phyloP scores from a whole-genome alignment of 768 basidiomycete species.

The Termitomyces sp. region DNA sequence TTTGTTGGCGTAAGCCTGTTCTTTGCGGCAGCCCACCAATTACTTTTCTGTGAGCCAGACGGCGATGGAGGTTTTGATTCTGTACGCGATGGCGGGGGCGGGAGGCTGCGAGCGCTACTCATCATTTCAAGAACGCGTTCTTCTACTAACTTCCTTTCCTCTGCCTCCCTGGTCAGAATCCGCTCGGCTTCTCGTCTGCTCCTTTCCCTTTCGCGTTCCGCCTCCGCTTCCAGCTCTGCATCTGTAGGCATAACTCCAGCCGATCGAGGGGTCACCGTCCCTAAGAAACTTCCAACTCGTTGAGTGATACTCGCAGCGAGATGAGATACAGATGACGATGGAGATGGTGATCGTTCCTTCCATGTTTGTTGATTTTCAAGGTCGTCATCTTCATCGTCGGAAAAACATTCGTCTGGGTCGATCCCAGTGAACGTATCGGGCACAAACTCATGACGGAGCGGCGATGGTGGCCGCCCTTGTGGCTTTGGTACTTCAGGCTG shows the following conservation, averaged over 20 bases:
- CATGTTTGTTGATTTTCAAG: constrained; percentile 19
- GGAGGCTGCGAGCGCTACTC: constrained; percentile 39
- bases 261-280: constrained; percentile 39
- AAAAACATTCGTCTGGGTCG: constrained; percentile 37
- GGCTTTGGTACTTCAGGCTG: constrained; percentile 36
- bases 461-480: constrained; percentile 60
- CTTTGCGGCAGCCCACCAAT: constrained; percentile 76
- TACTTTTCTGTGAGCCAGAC: constrained; percentile 48
- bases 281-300: constrained; percentile 65
- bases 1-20: constrained; percentile 75
- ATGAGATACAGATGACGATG: constrained; percentile 65
- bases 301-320: constrained; percentile 74
- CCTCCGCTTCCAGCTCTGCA: constrained; percentile 79
- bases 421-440: constrained; percentile 55
- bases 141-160: constrained; percentile 63
- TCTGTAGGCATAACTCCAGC: constrained; percentile 49
- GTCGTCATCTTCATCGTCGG: constrained; percentile 38
- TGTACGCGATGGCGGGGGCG: constrained; percentile 63
- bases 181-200: constrained; percentile 75
- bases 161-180: constrained; percentile 67
- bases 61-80: constrained; percentile 58
- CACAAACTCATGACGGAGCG: constrained; percentile 60
- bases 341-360: constrained; percentile 48
- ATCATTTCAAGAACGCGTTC: constrained; percentile 77
- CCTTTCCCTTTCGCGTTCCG: constrained; percentile 68